phyloP scores from a whole-genome alignment of 306 rosid species.

The Pterocarpus macrocarpus region DNA sequence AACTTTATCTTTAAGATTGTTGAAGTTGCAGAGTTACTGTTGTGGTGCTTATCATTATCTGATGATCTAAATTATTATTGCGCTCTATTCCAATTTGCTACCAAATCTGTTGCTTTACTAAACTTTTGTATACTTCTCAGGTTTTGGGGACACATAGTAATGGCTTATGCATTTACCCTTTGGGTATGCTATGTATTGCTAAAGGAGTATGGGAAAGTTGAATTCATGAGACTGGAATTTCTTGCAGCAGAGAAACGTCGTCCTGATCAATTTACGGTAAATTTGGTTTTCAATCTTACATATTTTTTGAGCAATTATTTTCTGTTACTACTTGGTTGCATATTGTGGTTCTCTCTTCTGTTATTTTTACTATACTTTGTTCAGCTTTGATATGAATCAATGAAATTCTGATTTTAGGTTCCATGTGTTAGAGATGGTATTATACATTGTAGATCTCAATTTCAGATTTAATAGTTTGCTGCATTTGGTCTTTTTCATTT shows the following conservation, averaged over 20 bases:
- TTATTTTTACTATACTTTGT: background rate
- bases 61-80: slow-evolving; percentile 16
- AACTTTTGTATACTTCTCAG: slow-evolving; percentile 52
- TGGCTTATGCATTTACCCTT: slow-evolving; percentile 81
- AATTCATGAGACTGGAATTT: slow-evolving; percentile 73
- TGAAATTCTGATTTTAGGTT: background rate
- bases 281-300: slow-evolving; percentile 30
- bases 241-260: slow-evolving; percentile 76
- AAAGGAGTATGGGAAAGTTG: slow-evolving; percentile 73
- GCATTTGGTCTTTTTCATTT: background rate
- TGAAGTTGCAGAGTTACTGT: background rate
- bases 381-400: background rate
- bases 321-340: slow-evolving; percentile 6
- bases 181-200: slow-evolving; percentile 80
- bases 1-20: slow-evolving; percentile 6
- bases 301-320: slow-evolving; percentile 12
- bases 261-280: slow-evolving; percentile 83
- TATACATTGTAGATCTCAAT: background rate
- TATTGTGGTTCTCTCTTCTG: background rate
- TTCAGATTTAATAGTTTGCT: background rate
- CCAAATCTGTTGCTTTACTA: background rate
- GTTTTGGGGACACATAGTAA: slow-evolving; percentile 76
- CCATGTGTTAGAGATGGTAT: background rate
- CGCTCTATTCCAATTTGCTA: background rate
- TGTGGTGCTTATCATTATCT: background rate